phyloP scores from a whole-genome alignment of 495 filamentous ascomycete genomes.

The Lindgomyces ingoldianus region DNA sequence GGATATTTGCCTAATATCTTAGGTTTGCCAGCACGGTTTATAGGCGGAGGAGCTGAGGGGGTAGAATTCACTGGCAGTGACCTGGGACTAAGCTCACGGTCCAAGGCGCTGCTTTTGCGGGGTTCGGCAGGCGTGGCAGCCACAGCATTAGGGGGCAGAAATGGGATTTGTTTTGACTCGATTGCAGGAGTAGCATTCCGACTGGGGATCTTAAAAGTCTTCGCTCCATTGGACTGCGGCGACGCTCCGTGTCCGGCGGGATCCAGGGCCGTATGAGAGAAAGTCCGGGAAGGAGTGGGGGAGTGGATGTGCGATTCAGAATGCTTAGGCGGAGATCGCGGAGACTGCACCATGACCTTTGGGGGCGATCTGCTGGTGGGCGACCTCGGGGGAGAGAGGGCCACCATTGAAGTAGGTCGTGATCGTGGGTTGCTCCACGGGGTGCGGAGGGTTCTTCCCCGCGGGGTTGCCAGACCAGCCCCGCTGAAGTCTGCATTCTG shows the following conservation, averaged over 20 bases:
- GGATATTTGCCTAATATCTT: slow-evolving; percentile 59
- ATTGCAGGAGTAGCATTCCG: slow-evolving; percentile 52
- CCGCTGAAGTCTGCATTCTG: slow-evolving; percentile 20
- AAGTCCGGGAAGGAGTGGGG: slow-evolving; percentile 45
- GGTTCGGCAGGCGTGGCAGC: slow-evolving; percentile 22
- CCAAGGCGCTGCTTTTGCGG: slow-evolving; percentile 22
- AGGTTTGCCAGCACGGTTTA: slow-evolving; percentile 83
- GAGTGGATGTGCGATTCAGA: slow-evolving; percentile 40
- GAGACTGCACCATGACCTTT: slow-evolving; percentile 71
- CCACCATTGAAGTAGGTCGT: slow-evolving; percentile 52
- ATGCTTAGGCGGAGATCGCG: slow-evolving; percentile 67
- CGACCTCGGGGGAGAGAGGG: slow-evolving; percentile 58
- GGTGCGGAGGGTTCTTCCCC: slow-evolving; percentile 27
- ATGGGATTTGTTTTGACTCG: slow-evolving; percentile 44
- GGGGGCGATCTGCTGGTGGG: slow-evolving; percentile 67
- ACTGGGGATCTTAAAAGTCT: slow-evolving; percentile 56
- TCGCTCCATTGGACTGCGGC: slow-evolving; percentile 52
- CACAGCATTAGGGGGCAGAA: slow-evolving; percentile 25
- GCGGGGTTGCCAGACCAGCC: slow-evolving; percentile 21
- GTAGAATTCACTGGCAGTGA: slow-evolving; percentile 31
- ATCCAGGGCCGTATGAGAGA: slow-evolving; percentile 51
- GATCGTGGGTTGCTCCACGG: slow-evolving; percentile 43
- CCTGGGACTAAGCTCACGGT: neutral
- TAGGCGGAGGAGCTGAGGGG: slow-evolving; percentile 60
- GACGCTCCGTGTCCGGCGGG: slow-evolving; percentile 51